Conservation (phyloP, 169 alveolate genomes). For the Besnoitia besnoiti region DNA sequence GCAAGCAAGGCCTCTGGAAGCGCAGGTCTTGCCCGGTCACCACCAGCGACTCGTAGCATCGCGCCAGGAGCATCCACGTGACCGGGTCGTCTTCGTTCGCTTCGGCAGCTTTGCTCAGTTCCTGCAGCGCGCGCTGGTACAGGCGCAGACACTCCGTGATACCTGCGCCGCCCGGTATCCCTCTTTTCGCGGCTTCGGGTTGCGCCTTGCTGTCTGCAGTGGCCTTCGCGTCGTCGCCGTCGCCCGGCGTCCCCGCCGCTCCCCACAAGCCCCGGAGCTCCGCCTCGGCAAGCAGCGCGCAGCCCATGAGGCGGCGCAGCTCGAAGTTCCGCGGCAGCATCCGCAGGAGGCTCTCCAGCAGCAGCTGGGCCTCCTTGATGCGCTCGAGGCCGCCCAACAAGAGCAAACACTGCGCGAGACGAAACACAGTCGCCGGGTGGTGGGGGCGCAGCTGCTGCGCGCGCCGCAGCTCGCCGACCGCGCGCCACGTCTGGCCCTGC, state of each 20-base stretch:
- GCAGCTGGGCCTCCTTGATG: slow-evolving; percentile 7
- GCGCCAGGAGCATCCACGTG: slow-evolving; percentile 22
- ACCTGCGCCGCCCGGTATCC: neutral
- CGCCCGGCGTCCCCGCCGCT: neutral
- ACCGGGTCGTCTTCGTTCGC: neutral
- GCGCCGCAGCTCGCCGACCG: slow-evolving; percentile 29
- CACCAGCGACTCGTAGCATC: slow-evolving; percentile 18
- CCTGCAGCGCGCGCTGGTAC: slow-evolving; percentile 7
- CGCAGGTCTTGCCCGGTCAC: neutral
- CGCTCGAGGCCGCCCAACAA: slow-evolving; percentile 9
- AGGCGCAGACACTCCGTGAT: neutral
- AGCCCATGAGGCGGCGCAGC: slow-evolving; percentile 10
- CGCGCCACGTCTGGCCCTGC: slow-evolving; percentile 36
- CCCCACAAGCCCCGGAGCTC: neutral
- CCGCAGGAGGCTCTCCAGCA: slow-evolving; percentile 2
- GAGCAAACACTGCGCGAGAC: slow-evolving; percentile 26
- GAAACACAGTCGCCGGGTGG: slow-evolving; percentile 8
- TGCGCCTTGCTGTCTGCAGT: neutral
- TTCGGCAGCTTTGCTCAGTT: neutral
- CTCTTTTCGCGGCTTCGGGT: neutral
- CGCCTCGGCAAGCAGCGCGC: slow-evolving; percentile 18
- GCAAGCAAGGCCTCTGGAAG: neutral
- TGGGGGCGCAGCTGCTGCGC: slow-evolving; percentile 40
- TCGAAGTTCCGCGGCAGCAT: neutral
- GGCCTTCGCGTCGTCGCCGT: neutral